Base-by-base conservation (phyloP, 805 yeast species). In the Maudiozyma barnettii region DNA sequence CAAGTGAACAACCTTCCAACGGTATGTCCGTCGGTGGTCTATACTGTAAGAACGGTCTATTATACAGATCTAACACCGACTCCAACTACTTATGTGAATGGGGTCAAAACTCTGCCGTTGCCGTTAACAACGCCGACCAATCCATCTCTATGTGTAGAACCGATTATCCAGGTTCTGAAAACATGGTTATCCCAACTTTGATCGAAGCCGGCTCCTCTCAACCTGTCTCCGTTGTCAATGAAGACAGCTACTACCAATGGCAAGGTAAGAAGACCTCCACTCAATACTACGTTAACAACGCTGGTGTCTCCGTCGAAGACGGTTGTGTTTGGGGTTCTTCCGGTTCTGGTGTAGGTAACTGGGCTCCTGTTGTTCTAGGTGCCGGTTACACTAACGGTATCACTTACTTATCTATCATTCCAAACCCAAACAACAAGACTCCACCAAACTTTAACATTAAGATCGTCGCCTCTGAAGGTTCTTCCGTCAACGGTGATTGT, bases 111-210 rank as follows among this genome's bases (percentile, higher is more conserved):
- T 68, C 83, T 48, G 95, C 95, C 45, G 64, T 67, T 45, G 90
- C 85, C 58, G 84, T 18, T 21, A 45, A 45, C 35, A 45, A 33
- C 14, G 44, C 75, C 51, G 78, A 79, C 59, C 73, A 84, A 61
- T 70, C 89, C 46, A 91, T 91, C 61, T 91, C 98, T 51, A 73
- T 93, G 63, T 93, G 99, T 78, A 85, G 97, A 76, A 91, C 99
- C 54, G 99, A 91, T 69, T 91, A 91, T 79, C 99, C 99, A 64
- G 99, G 99, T 75, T 83, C 97, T 55, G 99, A 91, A 76, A 89
- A 90, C 79, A 93, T 91, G 98, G 93, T 82, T 58, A 77, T 91
- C 53, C 98, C 99, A 69, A 89, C 97, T 51, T 72, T 77, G 52
- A 85, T 90, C 49, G 69, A 66, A 40, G 86, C 84, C 50, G 96